Evolutionary conservation across 1,284 basidiomycete species (phyloP).

Genomic region (Coniferiporia sulphurascens): DNA sequence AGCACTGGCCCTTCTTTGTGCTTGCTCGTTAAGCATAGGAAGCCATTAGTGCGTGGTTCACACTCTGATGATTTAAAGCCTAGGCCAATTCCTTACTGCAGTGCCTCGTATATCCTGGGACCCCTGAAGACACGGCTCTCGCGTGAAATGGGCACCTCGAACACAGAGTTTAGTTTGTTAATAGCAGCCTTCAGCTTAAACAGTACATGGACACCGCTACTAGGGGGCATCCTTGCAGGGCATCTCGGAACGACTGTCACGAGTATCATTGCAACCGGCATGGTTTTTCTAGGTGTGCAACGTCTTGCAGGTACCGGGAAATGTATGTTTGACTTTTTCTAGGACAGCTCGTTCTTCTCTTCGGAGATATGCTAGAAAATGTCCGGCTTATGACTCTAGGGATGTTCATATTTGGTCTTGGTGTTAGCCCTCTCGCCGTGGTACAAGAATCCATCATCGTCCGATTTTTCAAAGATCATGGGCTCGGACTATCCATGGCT

Average conservation of each 20-base stretch:
- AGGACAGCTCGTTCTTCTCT: conserved; percentile 60
- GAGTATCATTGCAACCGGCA: conserved; percentile 66
- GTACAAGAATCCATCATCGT: conserved; percentile 78
- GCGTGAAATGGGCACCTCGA: conserved; percentile 68
- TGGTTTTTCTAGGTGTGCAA: conserved; percentile 55
- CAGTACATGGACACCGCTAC: conserved; percentile 76
- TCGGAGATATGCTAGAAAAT: conserved; percentile 54
- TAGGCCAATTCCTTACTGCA: conserved; percentile 25
- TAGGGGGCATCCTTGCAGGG: conserved; percentile 64
- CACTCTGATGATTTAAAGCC: too few relatives aligned
- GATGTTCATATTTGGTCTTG: conserved; percentile 75
- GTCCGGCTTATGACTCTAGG: conserved; percentile 65
- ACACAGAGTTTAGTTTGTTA: conserved; percentile 72
- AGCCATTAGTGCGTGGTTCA: conserved; percentile 59
- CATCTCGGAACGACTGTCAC: conserved; percentile 64
- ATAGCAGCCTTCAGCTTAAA: conserved; percentile 74
- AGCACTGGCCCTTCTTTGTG: conserved; percentile 61
- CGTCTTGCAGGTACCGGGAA: neutral
- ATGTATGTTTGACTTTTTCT: conserved; percentile 17
- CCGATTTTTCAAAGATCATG: conserved; percentile 71
- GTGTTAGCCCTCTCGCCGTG: conserved; percentile 70
- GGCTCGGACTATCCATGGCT: conserved; percentile 74
- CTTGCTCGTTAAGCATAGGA: conserved; percentile 70
- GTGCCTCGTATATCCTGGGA: conserved; percentile 66
- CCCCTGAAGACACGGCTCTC: conserved; percentile 70